Evolutionary conservation across 2,329 filamentous ascomycete species (phyloP).

Genomic region (Tolypocladium sp.): DNA sequence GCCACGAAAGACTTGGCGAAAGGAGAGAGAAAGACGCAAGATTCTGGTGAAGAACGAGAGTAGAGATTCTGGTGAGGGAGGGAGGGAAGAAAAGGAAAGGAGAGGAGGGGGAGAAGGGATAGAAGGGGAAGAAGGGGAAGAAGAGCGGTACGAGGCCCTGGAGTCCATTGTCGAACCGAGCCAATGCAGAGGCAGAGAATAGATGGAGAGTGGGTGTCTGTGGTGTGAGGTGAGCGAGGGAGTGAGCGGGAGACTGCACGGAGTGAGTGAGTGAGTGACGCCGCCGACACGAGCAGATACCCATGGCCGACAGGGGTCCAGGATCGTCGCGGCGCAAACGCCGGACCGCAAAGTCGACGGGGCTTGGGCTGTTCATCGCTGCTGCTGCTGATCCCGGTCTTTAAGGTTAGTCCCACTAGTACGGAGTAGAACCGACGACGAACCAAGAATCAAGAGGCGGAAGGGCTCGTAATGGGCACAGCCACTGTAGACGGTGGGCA

Average conservation of each 20-base stretch:
- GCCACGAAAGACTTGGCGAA: background rate
- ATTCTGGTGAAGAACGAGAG: slow-evolving; percentile 11
- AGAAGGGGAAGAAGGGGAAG: background rate
- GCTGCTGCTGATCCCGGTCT: background rate
- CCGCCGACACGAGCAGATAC: background rate
- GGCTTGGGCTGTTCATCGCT: background rate
- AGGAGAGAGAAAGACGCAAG: background rate
- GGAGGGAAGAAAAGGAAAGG: slow-evolving; percentile 1
- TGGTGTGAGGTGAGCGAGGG: background rate
- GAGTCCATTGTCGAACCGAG: background rate
- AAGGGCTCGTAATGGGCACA: background rate
- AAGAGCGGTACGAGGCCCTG: background rate
- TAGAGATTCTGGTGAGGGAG: slow-evolving; percentile 7
- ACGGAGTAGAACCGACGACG: background rate
- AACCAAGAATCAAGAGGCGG: background rate
- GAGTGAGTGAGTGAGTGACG: background rate
- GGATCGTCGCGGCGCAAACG: background rate
- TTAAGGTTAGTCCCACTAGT: background rate
- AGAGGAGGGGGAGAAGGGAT: too few relatives aligned
- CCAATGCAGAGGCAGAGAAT: background rate
- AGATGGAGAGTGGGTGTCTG: background rate
- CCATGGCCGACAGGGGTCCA: background rate
- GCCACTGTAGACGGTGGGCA: background rate
- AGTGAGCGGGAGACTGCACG: too few relatives aligned
- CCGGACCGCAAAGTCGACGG: background rate